phyloP scores from a whole-genome alignment of 495 filamentous ascomycete genomes.

The Podospora pseudopauciseta region DNA sequence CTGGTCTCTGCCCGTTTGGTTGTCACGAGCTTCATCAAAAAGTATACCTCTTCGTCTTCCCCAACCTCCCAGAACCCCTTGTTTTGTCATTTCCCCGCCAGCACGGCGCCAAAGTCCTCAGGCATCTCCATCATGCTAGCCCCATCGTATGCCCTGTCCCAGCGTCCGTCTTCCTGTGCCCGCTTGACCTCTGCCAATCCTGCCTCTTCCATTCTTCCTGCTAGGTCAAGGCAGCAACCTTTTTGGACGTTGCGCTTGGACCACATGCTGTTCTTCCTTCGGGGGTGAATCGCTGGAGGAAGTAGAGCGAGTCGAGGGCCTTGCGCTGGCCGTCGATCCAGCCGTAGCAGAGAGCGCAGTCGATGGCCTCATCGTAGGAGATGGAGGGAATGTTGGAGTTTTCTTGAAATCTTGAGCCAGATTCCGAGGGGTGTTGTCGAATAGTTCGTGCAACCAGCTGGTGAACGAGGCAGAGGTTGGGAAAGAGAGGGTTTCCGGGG shows the following conservation, averaged over 20 bases:
- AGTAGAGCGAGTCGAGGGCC: conserved; percentile 37
- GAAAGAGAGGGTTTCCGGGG: conserved; percentile 17
- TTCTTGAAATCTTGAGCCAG: conserved; percentile 57
- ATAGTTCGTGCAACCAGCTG: conserved; percentile 42
- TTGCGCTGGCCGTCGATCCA: conserved; percentile 59
- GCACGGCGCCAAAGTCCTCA: conserved; percentile 38
- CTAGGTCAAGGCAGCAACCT: conserved; percentile 37
- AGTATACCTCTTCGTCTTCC: conserved; percentile 41
- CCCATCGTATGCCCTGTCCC: conserved; percentile 53
- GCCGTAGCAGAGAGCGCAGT: conserved; percentile 54
- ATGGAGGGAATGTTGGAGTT: conserved; percentile 41
- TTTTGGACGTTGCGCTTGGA: conserved; percentile 47
- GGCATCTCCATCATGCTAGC: conserved; percentile 44
- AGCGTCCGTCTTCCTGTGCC: conserved; percentile 53
- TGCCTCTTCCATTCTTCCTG: conserved; percentile 46
- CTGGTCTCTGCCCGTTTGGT: conserved; percentile 31
- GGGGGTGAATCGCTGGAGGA: conserved; percentile 53
- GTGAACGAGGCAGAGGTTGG: not conserved
- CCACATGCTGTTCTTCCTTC: conserved; percentile 52
- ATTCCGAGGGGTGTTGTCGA: conserved; percentile 40
- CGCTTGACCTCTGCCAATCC: conserved; percentile 49
- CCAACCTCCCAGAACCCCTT: conserved; percentile 40
- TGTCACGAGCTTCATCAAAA: conserved; percentile 45
- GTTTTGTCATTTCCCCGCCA: conserved; percentile 34
- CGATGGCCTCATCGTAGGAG: conserved; percentile 51